A percentile compares a stretch with the other conserved stretches of the same genome.
Evolutionary conservation across 129 eudicot species (phyloP).

Genomic region (Mikania micrantha): DNA sequence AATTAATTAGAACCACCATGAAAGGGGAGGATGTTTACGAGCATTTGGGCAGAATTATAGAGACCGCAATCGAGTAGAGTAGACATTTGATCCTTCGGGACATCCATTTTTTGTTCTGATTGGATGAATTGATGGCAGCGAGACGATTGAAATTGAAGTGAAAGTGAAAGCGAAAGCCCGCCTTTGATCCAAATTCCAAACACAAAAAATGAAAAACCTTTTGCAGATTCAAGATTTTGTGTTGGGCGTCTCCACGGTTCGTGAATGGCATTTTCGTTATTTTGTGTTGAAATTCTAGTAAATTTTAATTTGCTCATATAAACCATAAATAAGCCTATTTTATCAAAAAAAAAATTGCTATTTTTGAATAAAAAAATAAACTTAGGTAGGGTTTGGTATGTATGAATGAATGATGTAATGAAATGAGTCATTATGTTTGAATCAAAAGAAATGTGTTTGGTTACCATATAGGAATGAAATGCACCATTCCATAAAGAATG

Average conservation of each 20-base stretch:
- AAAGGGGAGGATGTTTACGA: conserved; percentile 38
- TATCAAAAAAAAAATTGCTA: too few species aligned
- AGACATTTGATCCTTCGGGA: conserved; percentile 68
- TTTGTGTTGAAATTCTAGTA: background rate
- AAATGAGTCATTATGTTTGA: too few species aligned
- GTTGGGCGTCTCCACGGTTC: background rate
- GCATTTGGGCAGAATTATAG: conserved; percentile 80
- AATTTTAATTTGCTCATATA: too few species aligned
- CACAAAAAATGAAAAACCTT: background rate
- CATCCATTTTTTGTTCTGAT: conserved; percentile 42
- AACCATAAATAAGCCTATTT: too few species aligned
- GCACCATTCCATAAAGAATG: too few species aligned
- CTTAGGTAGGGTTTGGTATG: too few species aligned
- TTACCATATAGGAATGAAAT: too few species aligned
- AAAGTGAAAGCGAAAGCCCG: conserved; percentile 16
- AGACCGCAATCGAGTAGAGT: conserved; percentile 82
- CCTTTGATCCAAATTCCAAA: conserved; percentile 21
- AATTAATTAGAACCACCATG: background rate
- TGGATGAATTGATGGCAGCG: background rate
- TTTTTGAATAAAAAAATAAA: too few species aligned
- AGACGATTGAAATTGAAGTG: background rate
- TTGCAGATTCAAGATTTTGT: background rate
- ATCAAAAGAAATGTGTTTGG: too few species aligned
- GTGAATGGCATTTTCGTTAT: background rate
- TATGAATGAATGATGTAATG: too few species aligned